Evolutionary conservation across 2,329 filamentous ascomycete species (phyloP).

Genomic region (Diaporthe capsici): DNA sequence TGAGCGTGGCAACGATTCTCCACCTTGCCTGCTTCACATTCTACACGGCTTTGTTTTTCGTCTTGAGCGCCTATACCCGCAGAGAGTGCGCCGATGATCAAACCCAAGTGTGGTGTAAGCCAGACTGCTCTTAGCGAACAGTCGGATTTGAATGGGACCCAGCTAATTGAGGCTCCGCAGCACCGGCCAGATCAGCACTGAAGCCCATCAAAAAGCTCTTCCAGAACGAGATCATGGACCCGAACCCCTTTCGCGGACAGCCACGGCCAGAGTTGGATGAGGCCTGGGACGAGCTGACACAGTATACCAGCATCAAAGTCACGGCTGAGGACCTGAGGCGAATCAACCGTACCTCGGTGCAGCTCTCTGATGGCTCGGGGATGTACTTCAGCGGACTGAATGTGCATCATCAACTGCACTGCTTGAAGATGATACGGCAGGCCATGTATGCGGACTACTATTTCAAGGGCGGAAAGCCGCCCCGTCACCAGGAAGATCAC

Average conservation of each 20-base stretch:
- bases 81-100: neutral
- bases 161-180: neutral
- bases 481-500: neutral
- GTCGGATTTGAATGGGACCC: neutral
- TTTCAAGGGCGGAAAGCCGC: neutral
- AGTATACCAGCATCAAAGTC: neutral
- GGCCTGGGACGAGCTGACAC: neutral
- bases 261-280: neutral
- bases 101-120: neutral
- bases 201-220: neutral
- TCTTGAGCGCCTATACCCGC: neutral
- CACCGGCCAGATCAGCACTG: neutral
- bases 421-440: conserved; percentile 1
- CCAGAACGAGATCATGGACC: neutral
- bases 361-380: neutral
- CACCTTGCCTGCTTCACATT: neutral
- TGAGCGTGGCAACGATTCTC: neutral
- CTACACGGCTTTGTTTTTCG: neutral
- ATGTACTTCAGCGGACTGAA: neutral
- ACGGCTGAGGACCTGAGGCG: neutral
- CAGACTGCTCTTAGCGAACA: neutral
- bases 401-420: neutral
- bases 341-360: neutral
- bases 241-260: neutral
- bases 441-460: neutral